Evolutionary conservation across 2,329 filamentous ascomycete genomes (phyloP).

Genomic region (Botryotinia globosa): DNA sequence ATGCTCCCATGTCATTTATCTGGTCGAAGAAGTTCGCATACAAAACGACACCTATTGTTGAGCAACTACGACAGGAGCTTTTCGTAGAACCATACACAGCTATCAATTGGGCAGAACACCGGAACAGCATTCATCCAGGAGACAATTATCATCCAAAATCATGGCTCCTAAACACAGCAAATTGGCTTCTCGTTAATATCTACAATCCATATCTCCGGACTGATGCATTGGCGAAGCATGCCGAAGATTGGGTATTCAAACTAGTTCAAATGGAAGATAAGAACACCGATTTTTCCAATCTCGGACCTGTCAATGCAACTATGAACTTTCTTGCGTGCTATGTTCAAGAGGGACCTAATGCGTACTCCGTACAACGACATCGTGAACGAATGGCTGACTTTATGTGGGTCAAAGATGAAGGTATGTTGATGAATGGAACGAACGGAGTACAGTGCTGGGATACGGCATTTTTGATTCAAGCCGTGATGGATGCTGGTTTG

Average conservation of each 20-base stretch:
- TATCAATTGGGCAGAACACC: conserved; percentile 73
- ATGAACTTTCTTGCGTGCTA: conserved; percentile 90
- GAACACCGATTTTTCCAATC: conserved; percentile 82
- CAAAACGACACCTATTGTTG: conserved; percentile 71
- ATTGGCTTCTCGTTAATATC: conserved; percentile 74
- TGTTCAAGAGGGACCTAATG: conserved; percentile 75
- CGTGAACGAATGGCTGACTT: conserved; percentile 80
- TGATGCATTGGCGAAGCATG: conserved; percentile 61
- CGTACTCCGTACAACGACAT: conserved; percentile 70
- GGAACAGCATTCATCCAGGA: conserved; percentile 73
- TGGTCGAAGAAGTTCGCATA: conserved; percentile 81
- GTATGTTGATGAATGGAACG: conserved; percentile 92
- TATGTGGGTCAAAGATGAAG: conserved; percentile 87
- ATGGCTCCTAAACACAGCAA: conserved; percentile 73
- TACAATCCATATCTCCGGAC: conserved; percentile 77
- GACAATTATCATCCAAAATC: conserved; percentile 96
- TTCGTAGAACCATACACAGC: conserved; percentile 74
- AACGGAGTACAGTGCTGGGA: conserved; percentile 99
- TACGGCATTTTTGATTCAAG: conserved; percentile 85
- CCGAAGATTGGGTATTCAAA: conserved; percentile 78
- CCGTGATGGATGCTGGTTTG: conserved; percentile 74
- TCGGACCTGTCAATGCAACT: conserved; percentile 85
- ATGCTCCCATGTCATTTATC: conserved; percentile 84
- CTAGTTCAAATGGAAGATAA: conserved; percentile 87
- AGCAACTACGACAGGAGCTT: conserved; percentile 73